Evolutionary conservation across 208 protist species (phyloP).

Genomic region (Leishmania tarentolae): DNA sequence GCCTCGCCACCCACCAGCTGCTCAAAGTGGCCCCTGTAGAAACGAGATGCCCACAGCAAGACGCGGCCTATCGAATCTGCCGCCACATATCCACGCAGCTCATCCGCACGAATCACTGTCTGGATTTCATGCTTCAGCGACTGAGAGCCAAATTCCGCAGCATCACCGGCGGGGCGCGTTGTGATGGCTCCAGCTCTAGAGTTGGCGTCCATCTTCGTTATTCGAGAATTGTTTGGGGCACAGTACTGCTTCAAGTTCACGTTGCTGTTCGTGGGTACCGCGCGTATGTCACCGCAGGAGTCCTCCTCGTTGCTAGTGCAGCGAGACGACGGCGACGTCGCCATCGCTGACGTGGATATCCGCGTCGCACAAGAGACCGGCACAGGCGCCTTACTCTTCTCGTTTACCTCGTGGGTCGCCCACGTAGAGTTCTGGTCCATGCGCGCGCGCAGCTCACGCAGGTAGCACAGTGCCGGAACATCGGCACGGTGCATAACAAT

Average conservation of each 20-base stretch:
- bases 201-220: background rate
- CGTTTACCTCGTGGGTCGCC: background rate
- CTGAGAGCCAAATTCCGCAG: background rate
- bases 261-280: background rate
- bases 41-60: constrained; percentile 53
- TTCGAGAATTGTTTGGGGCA: background rate
- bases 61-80: constrained; percentile 34
- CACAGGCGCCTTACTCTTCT: background rate
- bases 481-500: constrained; percentile 46
- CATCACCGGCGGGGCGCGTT: background rate
- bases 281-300: background rate
- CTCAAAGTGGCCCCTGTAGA: constrained; percentile 34
- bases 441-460: constrained; percentile 59
- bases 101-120: constrained; percentile 38
- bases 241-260: background rate
- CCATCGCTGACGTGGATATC: background rate
- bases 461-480: constrained; percentile 58
- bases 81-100: constrained; percentile 36
- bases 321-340: constrained; percentile 1
- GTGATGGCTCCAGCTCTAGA: too few species aligned
- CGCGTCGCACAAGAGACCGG: background rate
- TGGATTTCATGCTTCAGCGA: constrained; percentile 27
- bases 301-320: background rate
- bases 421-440: constrained; percentile 19
- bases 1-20: constrained; percentile 38